Evolutionary conservation across 1,284 basidiomycete genomes (phyloP), one percentile per base, ranked within the genome.

Genomic region (Apiotrichum sp.): DNA sequence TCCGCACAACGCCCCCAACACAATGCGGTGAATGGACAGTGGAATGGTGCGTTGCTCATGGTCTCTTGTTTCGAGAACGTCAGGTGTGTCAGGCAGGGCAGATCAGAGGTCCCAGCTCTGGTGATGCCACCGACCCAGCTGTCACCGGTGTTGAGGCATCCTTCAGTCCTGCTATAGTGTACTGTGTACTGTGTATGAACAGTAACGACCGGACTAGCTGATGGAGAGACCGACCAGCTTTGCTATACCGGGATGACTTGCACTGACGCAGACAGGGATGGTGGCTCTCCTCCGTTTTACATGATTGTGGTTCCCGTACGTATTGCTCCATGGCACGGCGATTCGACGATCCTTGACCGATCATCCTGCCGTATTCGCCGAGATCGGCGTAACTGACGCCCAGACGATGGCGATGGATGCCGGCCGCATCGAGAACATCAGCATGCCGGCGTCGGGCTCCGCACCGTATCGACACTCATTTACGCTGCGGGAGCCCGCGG

Each of bases 11-110:
- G 1, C 63, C 65, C 0, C 66, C 73, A 1, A 61, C 53, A 31
- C 70, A 72, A 62, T 74, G 73, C 53, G 58, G 62, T 4, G 57
- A 70, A 45, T 62, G 66, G 34, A 74, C 73, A 0, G 56, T 72
- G 3, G 57, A 62, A 52, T 73, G 70, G 71, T 71, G 49, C 41
- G 67, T 61, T 45, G 22, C 16, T 38, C 33, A 29, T 44, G 7
- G 42, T 31, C 42, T 29, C 10, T n/a, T 41, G 40, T 22, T 22
- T 22, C 22, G 22, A 22, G 22, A 22, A 22, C 22, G 22, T 22
- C 22, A 22, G 22, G 22, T 22, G 22, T 22, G 22, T 22, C 22
- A 22, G 22, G 22, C 22, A 22, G 22, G 22, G 22, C 22, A 22
- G 22, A 22, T 22, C 22, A 22, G 22, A 22, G 22, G 22, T 22